A percentile compares a stretch with the other conserved stretches of the same genome.
These are phyloP conservation scores for Psidium friedrichsthalianum DNA, from an alignment of 345 rosid species.

Conservation along the genomic window DNA sequence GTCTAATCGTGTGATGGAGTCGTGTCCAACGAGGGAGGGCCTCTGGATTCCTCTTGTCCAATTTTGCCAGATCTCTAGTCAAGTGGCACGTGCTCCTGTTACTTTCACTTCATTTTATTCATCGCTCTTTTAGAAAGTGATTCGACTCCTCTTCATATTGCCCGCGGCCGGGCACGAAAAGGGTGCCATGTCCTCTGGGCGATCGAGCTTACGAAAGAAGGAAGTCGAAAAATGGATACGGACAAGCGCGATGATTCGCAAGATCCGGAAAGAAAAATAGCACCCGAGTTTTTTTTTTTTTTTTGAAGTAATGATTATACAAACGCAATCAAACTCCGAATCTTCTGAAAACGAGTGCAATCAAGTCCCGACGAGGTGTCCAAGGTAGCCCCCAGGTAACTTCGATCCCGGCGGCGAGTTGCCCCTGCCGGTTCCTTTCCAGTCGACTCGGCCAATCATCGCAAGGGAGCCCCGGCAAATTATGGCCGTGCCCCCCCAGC, in stretches of 20 bases:
- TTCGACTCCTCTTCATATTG: neutral
- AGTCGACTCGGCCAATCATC: neutral
- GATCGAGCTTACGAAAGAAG: neutral
- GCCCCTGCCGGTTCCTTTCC: neutral
- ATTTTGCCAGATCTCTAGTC: neutral
- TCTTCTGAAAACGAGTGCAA: neutral
- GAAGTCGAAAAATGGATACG: neutral
- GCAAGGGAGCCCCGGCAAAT: neutral
- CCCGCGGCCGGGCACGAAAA: neutral
- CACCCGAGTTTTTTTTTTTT: neutral
- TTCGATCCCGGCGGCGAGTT: neutral
- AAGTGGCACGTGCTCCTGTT: neutral
- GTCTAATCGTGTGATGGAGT: neutral
- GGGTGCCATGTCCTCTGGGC: neutral
- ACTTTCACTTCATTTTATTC: neutral
- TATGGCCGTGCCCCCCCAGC: too few relatives aligned
- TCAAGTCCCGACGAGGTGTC: neutral
- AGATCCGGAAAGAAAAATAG: neutral
- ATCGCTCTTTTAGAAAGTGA: neutral
- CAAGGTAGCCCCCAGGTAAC: neutral
- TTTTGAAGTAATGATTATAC: neutral
- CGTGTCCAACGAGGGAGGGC: neutral
- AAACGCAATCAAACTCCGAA: neutral
- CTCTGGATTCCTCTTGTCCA: neutral
- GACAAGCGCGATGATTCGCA: neutral